Conservation (phyloP, 441 rosid species). For the Viola pubescens region DNA sequence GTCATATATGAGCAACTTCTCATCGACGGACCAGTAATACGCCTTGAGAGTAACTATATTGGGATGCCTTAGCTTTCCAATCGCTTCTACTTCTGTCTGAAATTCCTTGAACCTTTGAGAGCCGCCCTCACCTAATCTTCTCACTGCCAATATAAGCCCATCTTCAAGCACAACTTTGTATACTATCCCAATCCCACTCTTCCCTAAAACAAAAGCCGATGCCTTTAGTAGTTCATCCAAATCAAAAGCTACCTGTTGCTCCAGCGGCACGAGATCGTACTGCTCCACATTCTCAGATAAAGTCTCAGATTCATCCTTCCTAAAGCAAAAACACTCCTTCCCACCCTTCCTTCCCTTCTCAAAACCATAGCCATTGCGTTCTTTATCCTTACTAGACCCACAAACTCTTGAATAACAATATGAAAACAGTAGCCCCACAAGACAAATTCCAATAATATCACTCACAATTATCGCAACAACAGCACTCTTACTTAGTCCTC, state of each 20-base stretch:
- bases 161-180: constrained; percentile 93
- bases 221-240: constrained; percentile 94
- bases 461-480: constrained; percentile 63
- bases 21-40: constrained; percentile 96
- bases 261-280: constrained; percentile 69
- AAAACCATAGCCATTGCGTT: constrained; percentile 35
- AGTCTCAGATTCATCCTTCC: constrained; percentile 71
- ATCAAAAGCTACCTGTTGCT: constrained; percentile 70
- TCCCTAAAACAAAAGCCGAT: constrained; percentile 88
- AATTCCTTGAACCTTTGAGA: constrained; percentile 96
- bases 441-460: constrained; percentile 78
- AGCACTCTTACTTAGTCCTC: constrained; percentile 55
- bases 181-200: constrained; percentile 91
- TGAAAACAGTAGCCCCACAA: constrained; percentile 73
- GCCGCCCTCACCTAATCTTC: constrained; percentile 95
- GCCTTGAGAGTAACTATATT: constrained; percentile 82
- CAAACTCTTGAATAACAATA: constrained; percentile 70
- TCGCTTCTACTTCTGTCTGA: constrained; percentile 90
- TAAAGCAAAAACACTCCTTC: constrained; percentile 63
- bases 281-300: constrained; percentile 71
- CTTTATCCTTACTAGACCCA: constrained; percentile 31
- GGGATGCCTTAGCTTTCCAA: constrained; percentile 91
- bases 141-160: constrained; percentile 80
- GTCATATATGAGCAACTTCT: constrained; percentile 88
- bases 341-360: constrained; percentile 52